These are phyloP conservation scores for Pythium sp. DNA, from an alignment of 352 stramenopile species.

Conservation along the genomic window DNA sequence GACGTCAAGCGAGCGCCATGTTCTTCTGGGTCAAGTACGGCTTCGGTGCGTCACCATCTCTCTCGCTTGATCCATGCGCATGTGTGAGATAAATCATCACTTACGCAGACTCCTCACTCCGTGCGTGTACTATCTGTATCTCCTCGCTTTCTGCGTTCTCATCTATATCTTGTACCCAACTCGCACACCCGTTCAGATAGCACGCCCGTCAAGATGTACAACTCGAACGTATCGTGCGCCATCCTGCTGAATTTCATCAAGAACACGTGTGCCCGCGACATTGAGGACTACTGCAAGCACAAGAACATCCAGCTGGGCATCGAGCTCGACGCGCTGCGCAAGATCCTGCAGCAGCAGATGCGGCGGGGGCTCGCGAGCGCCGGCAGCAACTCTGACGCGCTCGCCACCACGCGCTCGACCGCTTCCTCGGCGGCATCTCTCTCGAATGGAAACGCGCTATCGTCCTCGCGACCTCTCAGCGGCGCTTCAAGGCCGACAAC, in stretches of 20 bases:
- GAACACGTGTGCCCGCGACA: conserved; percentile 56
- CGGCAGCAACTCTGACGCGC: not conserved
- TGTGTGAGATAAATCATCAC: not conserved
- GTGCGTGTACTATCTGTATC: not conserved
- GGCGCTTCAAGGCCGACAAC: conserved; percentile 18
- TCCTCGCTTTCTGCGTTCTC: not conserved
- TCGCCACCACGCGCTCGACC: conserved; percentile 14
- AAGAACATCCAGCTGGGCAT: conserved; percentile 72
- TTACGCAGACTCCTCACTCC: not conserved
- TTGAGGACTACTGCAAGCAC: conserved; percentile 77
- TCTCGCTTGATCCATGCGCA: not conserved
- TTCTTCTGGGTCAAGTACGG: conserved; percentile 85
- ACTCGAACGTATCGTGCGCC: conserved; percentile 66
- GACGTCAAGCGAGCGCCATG: conserved; percentile 18
- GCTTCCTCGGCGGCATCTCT: conserved; percentile 9
- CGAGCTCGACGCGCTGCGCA: conserved; percentile 61
- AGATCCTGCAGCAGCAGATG: conserved; percentile 20
- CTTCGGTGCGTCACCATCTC: conserved; percentile 43
- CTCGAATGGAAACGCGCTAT: not conserved
- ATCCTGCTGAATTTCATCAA: conserved; percentile 72
- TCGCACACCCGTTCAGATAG: conserved; percentile 24
- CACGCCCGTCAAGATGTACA: conserved; percentile 72
- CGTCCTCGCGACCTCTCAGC: conserved; percentile 17
- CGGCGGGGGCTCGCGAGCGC: conserved; percentile 16
- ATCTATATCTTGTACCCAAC: not conserved